These are phyloP conservation scores for Corylus americana DNA, from an alignment of 306 rosid species.

Conservation along the genomic window DNA sequence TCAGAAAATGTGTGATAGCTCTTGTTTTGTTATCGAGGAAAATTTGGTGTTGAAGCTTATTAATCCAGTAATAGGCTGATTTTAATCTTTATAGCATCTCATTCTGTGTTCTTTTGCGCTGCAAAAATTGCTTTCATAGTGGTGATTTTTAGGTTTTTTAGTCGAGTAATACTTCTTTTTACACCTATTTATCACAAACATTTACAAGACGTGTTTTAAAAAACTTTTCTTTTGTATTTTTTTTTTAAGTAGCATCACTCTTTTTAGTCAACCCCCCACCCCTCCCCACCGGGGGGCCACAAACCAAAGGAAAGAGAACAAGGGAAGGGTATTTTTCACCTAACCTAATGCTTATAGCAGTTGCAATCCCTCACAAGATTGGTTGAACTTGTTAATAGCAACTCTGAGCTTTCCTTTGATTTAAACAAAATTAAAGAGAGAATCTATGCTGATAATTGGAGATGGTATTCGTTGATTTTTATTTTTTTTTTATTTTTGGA, in stretches of 20 bases:
- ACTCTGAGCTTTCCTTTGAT: background rate
- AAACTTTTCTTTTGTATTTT: no score
- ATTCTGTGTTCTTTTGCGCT: background rate
- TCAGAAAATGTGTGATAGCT: background rate
- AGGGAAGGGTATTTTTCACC: background rate
- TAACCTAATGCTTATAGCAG: background rate
- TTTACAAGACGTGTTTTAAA: no score
- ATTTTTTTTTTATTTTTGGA: no score
- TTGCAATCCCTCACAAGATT: background rate
- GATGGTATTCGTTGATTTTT: background rate
- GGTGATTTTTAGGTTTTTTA: no score
- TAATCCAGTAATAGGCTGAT: background rate
- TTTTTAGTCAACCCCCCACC: no score
- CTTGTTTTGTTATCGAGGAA: background rate
- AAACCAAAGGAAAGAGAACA: background rate
- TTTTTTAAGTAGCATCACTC: no score
- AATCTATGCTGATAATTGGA: background rate
- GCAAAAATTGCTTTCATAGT: background rate
- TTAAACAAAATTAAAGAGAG: background rate
- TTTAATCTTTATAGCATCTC: background rate
- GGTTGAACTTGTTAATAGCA: background rate
- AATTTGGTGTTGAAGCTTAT: constrained; percentile 2
- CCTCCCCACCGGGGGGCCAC: background rate
- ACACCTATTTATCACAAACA: no score
- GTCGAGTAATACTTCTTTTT: no score